Conservation (phyloP, 1,139 yeast species). For the Pichia sp. region DNA sequence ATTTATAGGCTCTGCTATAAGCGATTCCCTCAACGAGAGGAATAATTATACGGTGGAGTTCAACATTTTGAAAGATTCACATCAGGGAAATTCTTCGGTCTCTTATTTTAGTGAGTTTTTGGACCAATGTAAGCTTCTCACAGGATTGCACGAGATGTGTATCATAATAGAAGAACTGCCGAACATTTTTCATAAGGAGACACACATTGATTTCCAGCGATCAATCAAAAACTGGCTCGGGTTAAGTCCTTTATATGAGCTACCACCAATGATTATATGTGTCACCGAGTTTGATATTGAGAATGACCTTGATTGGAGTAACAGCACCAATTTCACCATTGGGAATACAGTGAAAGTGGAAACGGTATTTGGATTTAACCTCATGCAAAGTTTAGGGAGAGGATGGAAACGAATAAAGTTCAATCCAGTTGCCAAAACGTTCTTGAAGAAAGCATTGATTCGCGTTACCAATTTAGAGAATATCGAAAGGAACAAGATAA, state of each 20-base stretch:
- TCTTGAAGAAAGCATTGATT: slow-evolving; percentile 47
- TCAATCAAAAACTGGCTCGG: slow-evolving; percentile 54
- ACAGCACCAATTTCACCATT: slow-evolving; percentile 28
- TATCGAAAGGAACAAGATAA: not conserved
- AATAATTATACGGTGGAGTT: slow-evolving; percentile 35
- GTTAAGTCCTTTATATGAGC: slow-evolving; percentile 24
- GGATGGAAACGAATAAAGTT: slow-evolving; percentile 46
- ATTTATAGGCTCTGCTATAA: not conserved
- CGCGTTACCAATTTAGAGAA: slow-evolving; percentile 36
- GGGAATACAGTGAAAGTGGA: slow-evolving; percentile 57
- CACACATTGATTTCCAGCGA: slow-evolving; percentile 47
- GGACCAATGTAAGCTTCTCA: slow-evolving; percentile 36
- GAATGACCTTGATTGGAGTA: slow-evolving; percentile 23
- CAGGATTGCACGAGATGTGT: slow-evolving; percentile 39
- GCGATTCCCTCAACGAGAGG: not conserved
- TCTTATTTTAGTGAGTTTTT: slow-evolving; percentile 58
- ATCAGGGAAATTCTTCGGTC: slow-evolving; percentile 33
- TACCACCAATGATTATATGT: slow-evolving; percentile 72
- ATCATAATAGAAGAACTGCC: slow-evolving; percentile 82
- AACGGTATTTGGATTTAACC: slow-evolving; percentile 44
- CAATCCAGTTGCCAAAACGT: slow-evolving; percentile 64
- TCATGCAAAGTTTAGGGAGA: slow-evolving; percentile 18
- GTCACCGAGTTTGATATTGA: slow-evolving; percentile 70
- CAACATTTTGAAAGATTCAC: slow-evolving; percentile 31
- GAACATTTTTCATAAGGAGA: slow-evolving; percentile 59